Base-by-base conservation (phyloP, 805 yeast species). In the Candida rishiriensis region DNA sequence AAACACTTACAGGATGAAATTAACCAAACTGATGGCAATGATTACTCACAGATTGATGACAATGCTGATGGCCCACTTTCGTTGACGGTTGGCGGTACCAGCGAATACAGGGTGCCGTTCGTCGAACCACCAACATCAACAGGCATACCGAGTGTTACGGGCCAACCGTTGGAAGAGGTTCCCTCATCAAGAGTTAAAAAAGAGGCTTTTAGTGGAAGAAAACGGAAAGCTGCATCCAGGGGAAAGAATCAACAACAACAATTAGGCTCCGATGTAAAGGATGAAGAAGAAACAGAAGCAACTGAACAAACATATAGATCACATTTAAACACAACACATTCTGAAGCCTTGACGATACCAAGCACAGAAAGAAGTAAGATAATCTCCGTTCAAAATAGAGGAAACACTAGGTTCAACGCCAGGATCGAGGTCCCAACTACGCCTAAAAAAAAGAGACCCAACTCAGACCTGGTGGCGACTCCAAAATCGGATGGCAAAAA, bases 101-200 rank as follows among this genome's bases (percentile, higher is more conserved):
- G 7, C 26, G 26, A 28, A 34, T 11, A 12, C 10, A 11, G 15
- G 26, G 15, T 29, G 8, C 18, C 40, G 29, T 78, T 80, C 63
- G 60, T 68, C 16, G 93, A 87, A 54, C 89, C 90, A 2, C 71
- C 70, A 14, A 60, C 72, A 30, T 74, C 78, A 1, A 74, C 70
- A 32, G 79, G 84, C 0, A 60, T 66, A 10, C 80, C 86, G 35
- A n/a, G 33, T 30, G 78, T 79, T 33, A 83, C 91, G 0, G 96
- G 97, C 2, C 70, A 79, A 34, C 84, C 93, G 3, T 63, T 88
- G 42, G 87, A 79, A 50, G 71, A 77, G n/a, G 71, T 73, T 6
- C 96, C 96, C 9, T 76, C 79, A 14, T 63, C 70, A 3, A 82
- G 77, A 54, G 66, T 77, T 32, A 78, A 74, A 55, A 78, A 73